Conservation (phyloP, 2,329 filamentous ascomycete species). For the Colletotrichum spinosum region DNA sequence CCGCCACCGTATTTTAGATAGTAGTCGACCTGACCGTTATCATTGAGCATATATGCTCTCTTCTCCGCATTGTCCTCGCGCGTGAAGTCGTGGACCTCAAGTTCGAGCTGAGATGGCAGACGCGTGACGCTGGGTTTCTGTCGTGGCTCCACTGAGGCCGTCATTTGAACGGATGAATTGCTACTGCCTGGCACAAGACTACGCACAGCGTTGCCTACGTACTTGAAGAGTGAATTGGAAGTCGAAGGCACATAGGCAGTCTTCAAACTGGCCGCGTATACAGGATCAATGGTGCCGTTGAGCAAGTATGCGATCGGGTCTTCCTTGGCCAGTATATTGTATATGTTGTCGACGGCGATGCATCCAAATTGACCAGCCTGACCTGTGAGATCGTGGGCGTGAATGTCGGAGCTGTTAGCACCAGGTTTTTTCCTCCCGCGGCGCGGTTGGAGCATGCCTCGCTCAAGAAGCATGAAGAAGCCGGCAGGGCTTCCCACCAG, state of each 20-base stretch:
- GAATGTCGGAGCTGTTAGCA: constrained; percentile 71
- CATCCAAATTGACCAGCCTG: constrained; percentile 86
- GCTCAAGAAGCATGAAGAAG: constrained; percentile 92
- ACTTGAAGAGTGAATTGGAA: constrained; percentile 72
- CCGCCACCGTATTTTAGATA: constrained; percentile 87
- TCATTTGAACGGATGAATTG: too few relatives aligned
- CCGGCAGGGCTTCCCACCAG: constrained; percentile 90
- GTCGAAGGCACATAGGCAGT: constrained; percentile 83
- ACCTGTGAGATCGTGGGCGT: constrained; percentile 74
- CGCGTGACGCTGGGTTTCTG: constrained; percentile 54
- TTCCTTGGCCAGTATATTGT: constrained; percentile 83
- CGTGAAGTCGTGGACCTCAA: constrained; percentile 95
- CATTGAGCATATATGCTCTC: constrained; percentile 88
- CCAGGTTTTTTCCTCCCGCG: constrained; percentile 81
- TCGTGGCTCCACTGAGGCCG: constrained; percentile 37
- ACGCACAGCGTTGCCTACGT: constrained; percentile 71
- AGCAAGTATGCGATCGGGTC: constrained; percentile 90
- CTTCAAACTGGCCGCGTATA: constrained; percentile 82
- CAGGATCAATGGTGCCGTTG: constrained; percentile 88
- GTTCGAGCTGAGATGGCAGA: constrained; percentile 78
- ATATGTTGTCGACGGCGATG: constrained; percentile 93
- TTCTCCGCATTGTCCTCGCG: constrained; percentile 93
- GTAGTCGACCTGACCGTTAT: constrained; percentile 96
- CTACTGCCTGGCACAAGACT: constrained; percentile 66
- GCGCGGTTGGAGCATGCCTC: constrained; percentile 77